These are phyloP conservation scores for Pleurotus eryngii DNA, from an alignment of 768 basidiomycete genomes.

Conservation along the genomic window DNA sequence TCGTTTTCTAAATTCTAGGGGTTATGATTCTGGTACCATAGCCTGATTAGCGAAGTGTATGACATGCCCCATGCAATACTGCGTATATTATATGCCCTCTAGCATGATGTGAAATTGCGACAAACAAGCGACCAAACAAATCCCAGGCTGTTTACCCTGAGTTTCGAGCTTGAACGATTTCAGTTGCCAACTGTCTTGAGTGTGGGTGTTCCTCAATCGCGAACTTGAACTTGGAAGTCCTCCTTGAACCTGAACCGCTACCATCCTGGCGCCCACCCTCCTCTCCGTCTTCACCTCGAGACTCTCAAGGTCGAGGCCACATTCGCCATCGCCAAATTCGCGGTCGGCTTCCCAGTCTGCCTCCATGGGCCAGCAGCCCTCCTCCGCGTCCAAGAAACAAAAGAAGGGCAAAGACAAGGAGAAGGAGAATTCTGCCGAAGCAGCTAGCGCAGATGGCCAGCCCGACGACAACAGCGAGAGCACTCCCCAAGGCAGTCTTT, in stretches of 20 bases:
- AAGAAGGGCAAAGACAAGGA: conserved; percentile 76
- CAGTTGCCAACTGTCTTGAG: conserved; percentile 3
- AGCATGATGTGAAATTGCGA: neutral
- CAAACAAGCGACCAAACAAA: conserved; percentile 6
- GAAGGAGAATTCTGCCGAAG: conserved; percentile 41
- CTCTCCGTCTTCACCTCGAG: conserved; percentile 73
- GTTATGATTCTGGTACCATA: conserved; percentile 7
- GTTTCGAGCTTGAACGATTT: neutral
- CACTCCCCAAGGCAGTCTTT: conserved; percentile 37
- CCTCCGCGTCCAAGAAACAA: conserved; percentile 54
- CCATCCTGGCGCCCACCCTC: conserved; percentile 79
- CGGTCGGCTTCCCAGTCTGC: conserved; percentile 44
- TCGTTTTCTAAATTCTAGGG: conserved; percentile 90
- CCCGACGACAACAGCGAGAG: conserved; percentile 38
- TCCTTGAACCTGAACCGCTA: conserved; percentile 8
- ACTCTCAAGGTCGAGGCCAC: conserved; percentile 67
- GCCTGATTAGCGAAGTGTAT: conserved; percentile 14
- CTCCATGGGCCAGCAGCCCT: conserved; percentile 81
- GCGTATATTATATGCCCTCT: conserved; percentile 15
- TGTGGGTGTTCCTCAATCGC: conserved; percentile 1
- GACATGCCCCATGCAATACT: conserved; percentile 21
- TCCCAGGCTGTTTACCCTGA: conserved; percentile 4
- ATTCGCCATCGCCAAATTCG: conserved; percentile 53
- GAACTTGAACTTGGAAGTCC: neutral
- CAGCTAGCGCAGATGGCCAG: conserved; percentile 33